Conservation (phyloP, 768 basidiomycete genomes). For the Coprinellus micaceus region DNA sequence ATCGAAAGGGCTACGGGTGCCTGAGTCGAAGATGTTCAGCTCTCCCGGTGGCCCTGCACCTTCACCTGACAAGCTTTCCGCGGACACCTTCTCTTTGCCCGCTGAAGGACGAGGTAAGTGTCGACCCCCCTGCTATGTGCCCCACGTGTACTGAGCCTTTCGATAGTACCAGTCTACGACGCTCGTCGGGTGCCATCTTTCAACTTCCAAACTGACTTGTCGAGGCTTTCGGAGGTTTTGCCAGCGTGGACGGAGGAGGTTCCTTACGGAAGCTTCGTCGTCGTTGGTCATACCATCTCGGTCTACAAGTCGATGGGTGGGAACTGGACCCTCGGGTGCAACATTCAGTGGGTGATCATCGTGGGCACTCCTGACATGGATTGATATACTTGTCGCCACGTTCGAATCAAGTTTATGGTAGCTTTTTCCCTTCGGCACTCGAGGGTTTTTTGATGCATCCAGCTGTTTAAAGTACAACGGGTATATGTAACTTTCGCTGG, state of each 20-base stretch:
- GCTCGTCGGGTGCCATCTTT: neutral
- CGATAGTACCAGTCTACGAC: constrained; percentile 1
- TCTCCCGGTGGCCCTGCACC: neutral
- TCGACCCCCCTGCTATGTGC: neutral
- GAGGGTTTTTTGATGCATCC: no score
- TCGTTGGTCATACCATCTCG: neutral
- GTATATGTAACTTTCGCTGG: no score
- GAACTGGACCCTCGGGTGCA: neutral
- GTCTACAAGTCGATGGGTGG: neutral
- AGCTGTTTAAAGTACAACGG: no score
- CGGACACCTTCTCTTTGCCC: neutral
- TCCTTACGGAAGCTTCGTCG: neutral
- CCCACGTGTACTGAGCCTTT: neutral
- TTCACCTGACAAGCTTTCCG: neutral
- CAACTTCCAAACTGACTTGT: neutral
- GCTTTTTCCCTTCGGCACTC: no score
- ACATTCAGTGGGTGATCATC: constrained; percentile 4
- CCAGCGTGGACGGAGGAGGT: neutral
- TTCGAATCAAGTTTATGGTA: no score
- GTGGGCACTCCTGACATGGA: neutral
- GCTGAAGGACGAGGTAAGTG: neutral
- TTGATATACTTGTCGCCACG: no score
- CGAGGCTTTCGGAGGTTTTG: neutral
- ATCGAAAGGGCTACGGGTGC: no score
- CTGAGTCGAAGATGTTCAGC: neutral